Evolutionary conservation across 1,139 yeast species (phyloP), one percentile per base, ranked within the genome.

Genomic region (Yamadazyma songkhlaensis): DNA sequence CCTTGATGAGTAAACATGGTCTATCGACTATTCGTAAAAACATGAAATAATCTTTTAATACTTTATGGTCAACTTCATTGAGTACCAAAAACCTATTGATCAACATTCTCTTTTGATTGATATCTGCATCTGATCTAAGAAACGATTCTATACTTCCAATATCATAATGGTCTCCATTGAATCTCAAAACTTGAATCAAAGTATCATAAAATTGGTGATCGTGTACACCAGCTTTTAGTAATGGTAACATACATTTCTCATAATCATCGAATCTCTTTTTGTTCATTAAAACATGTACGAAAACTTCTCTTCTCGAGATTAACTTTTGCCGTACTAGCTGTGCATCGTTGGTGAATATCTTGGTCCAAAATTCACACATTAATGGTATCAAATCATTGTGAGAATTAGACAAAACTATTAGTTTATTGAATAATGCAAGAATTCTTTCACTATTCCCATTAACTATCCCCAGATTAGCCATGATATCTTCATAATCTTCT

Each of bases 241-340:
- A 33, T 9, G 60, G 61, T n/a, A 26, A 27, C 8, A 53, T 52
- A 22, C 47, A 33, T 10, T 35, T 17, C 29, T 47, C 46, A 43
- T 62, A 62, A 8, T 48, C 31, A 11, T 42, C 34, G 40, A 52
- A 60, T 14, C 49, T 43, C 10, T 51, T 40, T 5, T 47, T 42
- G 31, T 59, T 55, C 20, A 62, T 54, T 25, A 59, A 38, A 11
- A 51, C 39, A 35, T 58, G 54, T 3, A 51, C 45, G 27, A 62
- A 46, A 2, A 41, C 42, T 24, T 50, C 51, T 36, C 54, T 49
- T 22, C 48, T 45, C 3, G 33, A n/a, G n/a, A 56, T 32, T 6
- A 60, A 31, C 14, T 36, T 31, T 2, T 40, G n/a, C 33, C 57
- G 60, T 7, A 60, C 6, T 6, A 6, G 6, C 4, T 4, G 20